These are phyloP conservation scores for Dryadomyces sulphureus DNA, from an alignment of 2,329 filamentous ascomycete genomes.

Conservation along the genomic window DNA sequence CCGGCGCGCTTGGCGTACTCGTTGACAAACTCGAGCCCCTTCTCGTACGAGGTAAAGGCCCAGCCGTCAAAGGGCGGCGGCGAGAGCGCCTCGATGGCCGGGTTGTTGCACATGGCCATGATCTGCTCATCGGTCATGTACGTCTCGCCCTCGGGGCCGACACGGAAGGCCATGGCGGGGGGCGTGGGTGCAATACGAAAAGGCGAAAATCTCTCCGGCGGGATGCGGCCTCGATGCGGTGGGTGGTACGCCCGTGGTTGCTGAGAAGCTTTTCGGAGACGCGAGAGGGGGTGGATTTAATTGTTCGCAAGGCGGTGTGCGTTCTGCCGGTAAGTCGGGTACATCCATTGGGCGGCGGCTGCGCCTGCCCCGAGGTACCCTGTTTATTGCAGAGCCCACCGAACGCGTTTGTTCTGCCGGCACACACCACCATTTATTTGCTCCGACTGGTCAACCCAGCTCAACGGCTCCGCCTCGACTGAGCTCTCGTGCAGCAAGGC, in stretches of 20 bases:
- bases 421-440: slow-evolving; percentile 6
- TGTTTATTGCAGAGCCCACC: neutral
- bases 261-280: neutral
- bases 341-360: neutral
- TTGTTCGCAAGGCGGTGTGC: neutral
- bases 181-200: neutral
- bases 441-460: too few relatives aligned
- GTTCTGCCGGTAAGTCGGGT: neutral
- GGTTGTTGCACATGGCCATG: neutral
- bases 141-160: neutral
- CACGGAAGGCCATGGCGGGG: neutral
- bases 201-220: neutral
- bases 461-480: neutral
- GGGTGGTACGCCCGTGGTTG: neutral
- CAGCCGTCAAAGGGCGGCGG: neutral
- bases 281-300: neutral
- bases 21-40: neutral
- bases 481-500: neutral
- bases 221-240: neutral
- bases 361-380: neutral
- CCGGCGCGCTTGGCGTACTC: neutral
- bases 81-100: neutral
- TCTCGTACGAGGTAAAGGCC: neutral
- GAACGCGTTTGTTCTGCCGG: slow-evolving; percentile 5
- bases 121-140: neutral